These are phyloP conservation scores for Globisporangium carolinianum DNA, from an alignment of 352 stramenopile genomes.

Conservation along the genomic window DNA sequence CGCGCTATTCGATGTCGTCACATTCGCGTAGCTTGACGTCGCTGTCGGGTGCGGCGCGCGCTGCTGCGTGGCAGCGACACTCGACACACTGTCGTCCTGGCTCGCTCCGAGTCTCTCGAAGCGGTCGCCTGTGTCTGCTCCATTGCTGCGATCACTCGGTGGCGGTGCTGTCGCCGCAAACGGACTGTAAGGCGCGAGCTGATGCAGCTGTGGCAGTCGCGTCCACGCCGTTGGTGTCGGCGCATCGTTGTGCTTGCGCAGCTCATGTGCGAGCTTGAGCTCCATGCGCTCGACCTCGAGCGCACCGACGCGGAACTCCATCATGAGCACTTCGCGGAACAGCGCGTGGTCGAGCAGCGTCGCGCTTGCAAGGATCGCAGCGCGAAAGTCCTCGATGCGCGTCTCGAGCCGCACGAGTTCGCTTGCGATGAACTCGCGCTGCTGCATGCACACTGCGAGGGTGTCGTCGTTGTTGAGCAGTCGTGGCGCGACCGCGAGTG, in stretches of 20 bases:
- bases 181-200: background rate
- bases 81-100: no score
- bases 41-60: no score
- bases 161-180: no score
- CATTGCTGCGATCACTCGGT: background rate
- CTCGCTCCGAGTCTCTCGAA: no score
- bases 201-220: background rate
- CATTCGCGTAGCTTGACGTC: background rate
- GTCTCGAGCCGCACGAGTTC: conserved; percentile 12
- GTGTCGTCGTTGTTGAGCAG: background rate
- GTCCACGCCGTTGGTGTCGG: no score
- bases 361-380: conserved; percentile 36
- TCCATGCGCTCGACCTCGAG: conserved; percentile 91
- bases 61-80: no score
- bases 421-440: background rate
- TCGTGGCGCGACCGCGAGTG: background rate
- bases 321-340: conserved; percentile 56
- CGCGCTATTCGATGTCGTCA: conserved; percentile 1
- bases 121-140: no score
- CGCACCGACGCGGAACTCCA: conserved; percentile 85
- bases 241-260: conserved; percentile 16
- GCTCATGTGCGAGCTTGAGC: conserved; percentile 38
- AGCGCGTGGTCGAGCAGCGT: conserved; percentile 37
- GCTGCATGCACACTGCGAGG: background rate
- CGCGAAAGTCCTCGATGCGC: conserved; percentile 57